Conservation (phyloP, 176 grass and related monocot species). For the Triticum monococcum region DNA sequence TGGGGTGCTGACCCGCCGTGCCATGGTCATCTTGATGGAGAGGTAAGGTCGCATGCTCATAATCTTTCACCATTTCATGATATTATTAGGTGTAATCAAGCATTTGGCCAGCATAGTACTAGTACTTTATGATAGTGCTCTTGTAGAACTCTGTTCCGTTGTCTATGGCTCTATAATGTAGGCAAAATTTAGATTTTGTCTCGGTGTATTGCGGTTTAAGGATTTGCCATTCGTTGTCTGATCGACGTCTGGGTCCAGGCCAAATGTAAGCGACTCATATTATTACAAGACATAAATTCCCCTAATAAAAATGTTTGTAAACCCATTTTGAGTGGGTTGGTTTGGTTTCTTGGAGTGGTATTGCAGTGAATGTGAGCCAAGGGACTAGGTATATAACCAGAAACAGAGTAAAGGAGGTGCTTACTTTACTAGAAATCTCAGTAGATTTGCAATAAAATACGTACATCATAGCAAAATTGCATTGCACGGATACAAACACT, state of each 20-base stretch:
- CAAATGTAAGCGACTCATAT: neutral
- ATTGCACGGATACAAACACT: neutral
- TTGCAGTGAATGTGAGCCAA: neutral
- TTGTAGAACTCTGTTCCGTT: neutral
- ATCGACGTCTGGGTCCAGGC: neutral
- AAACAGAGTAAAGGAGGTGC: neutral
- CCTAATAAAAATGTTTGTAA: neutral
- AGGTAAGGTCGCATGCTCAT: constrained; percentile 40
- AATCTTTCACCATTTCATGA: neutral
- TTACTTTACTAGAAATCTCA: neutral
- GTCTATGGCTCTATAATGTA: neutral
- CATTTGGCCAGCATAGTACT: neutral
- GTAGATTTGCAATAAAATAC: neutral
- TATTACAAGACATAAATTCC: neutral
- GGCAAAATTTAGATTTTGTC: neutral
- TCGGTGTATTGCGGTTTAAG: neutral
- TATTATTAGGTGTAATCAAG: neutral
- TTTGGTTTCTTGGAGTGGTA: neutral
- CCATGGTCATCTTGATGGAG: constrained; percentile 81
- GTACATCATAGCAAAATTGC: neutral
- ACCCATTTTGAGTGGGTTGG: neutral
- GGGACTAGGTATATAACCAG: neutral
- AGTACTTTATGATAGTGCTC: neutral
- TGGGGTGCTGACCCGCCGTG: constrained; percentile 57
- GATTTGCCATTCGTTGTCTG: neutral